Base-by-base conservation (phyloP, 345 rosid species). In the Cardiospermum halicacabum region DNA sequence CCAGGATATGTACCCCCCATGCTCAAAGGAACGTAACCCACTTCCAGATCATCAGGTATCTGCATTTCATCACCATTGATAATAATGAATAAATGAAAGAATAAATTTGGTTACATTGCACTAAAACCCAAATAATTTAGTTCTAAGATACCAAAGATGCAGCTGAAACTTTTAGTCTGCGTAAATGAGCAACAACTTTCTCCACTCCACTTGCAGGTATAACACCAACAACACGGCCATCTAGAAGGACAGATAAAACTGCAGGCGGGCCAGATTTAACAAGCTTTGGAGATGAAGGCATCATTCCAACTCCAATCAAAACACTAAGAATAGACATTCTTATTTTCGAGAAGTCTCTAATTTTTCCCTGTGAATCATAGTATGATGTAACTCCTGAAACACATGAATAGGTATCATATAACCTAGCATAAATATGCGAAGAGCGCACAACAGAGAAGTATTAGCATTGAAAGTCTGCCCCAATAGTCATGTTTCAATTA, bases 1-100 rank as follows among this genome's bases (percentile, higher is more conserved):
- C 97, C 97, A 75, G 99, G 99, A 81, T 77, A 91, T 54, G 97
- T 82, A 53, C 97, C 97, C 64, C 92, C 91, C 75, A 84, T 80
- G 78, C 92, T 91, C 73, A 85, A 65, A 74, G 99, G 99, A 72
- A 88, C 83, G 75, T 91, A 87, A 68, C 99, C 99, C 53, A 94
- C 91, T 80, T 94, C 99, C 53, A 94, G 85, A 77, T 94, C 96
- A 68, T 79, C 84, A 59, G 95, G 97, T 72, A 91, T 87, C 99
- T 94, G 85, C 71, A 77, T 58, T 21, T 67, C 66, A 62, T 66
- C 19, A 39, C 21, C 25, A 66, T 39, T 26, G 36, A 66, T 8
- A 48, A 37, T 57, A 32, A 48, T 36, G 12, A 53, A 55, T 22
- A 2, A 51, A 51, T 21, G 31, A 56, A 40, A 65, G 37, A 28